phyloP scores from a whole-genome alignment of 441 rosid species.

The Cnidoscolus chayamansa region DNA sequence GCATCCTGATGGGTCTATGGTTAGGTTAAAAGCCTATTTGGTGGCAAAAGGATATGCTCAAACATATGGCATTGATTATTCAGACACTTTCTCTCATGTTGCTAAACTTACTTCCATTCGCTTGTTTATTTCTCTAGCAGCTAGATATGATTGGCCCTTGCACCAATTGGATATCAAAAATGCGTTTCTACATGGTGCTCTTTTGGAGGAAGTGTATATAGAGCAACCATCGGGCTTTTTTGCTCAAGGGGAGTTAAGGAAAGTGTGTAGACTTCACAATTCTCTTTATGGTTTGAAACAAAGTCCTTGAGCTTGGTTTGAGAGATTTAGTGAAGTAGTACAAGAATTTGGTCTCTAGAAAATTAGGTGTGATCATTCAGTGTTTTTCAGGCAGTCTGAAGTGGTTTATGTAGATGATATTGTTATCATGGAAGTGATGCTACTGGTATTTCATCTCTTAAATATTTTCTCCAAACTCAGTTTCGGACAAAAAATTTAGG shows the following conservation, averaged over 20 bases:
- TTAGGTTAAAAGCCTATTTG: too few species aligned
- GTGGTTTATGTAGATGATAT: background rate
- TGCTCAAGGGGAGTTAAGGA: background rate
- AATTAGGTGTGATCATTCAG: background rate
- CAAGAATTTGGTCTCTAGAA: too few species aligned
- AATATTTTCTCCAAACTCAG: background rate
- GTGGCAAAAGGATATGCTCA: too few species aligned
- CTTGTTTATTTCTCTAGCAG: too few species aligned
- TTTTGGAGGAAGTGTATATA: background rate
- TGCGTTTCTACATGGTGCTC: background rate
- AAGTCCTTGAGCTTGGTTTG: background rate
- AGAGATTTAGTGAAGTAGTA: background rate
- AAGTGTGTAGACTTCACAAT: background rate
- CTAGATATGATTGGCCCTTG: too few species aligned
- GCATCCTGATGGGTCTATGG: too few species aligned
- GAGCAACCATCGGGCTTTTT: background rate
- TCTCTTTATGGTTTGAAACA: background rate
- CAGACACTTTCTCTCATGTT: background rate
- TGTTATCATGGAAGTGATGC: background rate
- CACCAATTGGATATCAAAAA: background rate
- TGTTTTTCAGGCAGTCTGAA: too few species aligned
- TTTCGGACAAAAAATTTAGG: background rate
- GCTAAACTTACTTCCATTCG: too few species aligned
- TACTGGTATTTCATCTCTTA: background rate
- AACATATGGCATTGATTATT: too few species aligned